These are phyloP conservation scores for Suillus weaverae DNA, from an alignment of 768 basidiomycete genomes.

Conservation along the genomic window DNA sequence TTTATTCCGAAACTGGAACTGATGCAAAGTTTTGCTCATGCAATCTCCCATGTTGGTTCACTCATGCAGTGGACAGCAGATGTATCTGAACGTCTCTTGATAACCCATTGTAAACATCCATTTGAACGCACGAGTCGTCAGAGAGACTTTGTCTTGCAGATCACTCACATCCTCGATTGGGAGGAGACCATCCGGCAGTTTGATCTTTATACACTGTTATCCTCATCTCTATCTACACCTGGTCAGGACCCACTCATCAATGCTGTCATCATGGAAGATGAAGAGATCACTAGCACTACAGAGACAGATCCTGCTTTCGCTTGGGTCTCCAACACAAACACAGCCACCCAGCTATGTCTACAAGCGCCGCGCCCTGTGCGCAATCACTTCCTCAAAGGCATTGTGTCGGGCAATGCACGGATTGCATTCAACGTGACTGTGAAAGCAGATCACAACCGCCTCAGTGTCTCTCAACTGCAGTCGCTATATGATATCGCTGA, in stretches of 20 bases:
- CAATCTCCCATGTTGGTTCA: conserved; percentile 18
- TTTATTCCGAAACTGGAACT: conserved; percentile 24
- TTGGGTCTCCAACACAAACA: background rate
- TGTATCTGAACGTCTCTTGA: conserved; percentile 26
- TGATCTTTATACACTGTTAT: conserved; percentile 5
- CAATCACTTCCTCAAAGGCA: background rate
- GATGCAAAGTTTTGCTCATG: conserved; percentile 11
- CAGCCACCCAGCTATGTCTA: background rate
- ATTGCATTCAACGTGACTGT: background rate
- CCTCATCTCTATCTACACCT: background rate
- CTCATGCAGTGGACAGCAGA: conserved; percentile 31
- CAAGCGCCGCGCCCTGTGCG: background rate
- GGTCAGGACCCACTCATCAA: background rate
- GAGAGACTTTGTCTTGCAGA: conserved; percentile 25
- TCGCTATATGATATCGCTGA: background rate
- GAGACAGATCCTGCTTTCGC: background rate
- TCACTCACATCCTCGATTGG: conserved; percentile 13
- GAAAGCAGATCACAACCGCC: background rate
- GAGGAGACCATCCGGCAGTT: conserved; percentile 11
- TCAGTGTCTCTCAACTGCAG: background rate
- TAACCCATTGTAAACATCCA: conserved; percentile 27
- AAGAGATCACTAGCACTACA: background rate
- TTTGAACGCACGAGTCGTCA: conserved; percentile 27
- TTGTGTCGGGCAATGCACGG: background rate
- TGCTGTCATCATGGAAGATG: background rate